These are phyloP conservation scores for Ilyonectria sp. DNA, from an alignment of 2,329 filamentous ascomycete genomes.

Conservation along the genomic window DNA sequence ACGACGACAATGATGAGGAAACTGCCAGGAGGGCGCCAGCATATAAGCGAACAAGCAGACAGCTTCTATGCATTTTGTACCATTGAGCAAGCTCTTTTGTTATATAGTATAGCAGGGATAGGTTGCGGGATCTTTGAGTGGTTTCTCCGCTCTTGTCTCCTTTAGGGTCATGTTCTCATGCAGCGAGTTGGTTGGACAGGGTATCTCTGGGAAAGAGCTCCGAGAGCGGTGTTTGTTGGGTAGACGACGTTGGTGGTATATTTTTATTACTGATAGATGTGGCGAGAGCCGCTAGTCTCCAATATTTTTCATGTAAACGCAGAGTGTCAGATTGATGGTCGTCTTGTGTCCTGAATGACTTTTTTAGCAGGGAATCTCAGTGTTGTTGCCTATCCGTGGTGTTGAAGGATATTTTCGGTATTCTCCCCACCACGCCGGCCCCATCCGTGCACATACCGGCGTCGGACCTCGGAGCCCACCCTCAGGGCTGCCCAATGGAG, in stretches of 20 bases:
- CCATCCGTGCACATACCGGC: not conserved
- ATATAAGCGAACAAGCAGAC: conserved; percentile 5
- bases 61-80: conserved; percentile 11
- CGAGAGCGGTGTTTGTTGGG: not conserved
- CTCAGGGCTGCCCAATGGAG: conserved; percentile 17
- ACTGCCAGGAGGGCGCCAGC: not conserved
- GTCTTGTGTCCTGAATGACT: not conserved
- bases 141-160: not conserved
- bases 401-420: not conserved
- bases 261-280: not conserved
- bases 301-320: not conserved
- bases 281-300: not conserved
- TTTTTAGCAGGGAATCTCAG: not conserved
- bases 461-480: conserved; percentile 9
- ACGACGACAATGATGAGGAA: not conserved
- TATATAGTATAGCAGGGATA: conserved; percentile 4
- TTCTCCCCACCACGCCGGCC: not conserved
- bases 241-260: no score
- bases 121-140: not conserved
- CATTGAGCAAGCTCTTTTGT: conserved; percentile 20
- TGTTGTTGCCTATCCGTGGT: not conserved
- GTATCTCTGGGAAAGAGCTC: not conserved
- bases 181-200: not conserved
- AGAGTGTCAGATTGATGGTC: not conserved
- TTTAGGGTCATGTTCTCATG: not conserved